Evolutionary conservation across 257 asterid species (phyloP).

Genomic region (Scutellaria minor): DNA sequence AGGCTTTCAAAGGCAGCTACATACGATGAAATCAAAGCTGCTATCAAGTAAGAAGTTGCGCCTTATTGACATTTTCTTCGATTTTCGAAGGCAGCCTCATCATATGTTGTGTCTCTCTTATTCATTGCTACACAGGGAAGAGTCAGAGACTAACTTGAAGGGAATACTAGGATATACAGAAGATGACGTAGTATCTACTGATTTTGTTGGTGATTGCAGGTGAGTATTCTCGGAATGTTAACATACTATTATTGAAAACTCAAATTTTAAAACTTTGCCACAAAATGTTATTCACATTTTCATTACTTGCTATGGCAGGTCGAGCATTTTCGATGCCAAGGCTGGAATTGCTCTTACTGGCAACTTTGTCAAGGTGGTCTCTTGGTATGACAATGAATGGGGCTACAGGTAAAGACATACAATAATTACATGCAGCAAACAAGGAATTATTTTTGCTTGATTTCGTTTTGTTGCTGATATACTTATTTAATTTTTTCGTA

Average conservation of each 20-base stretch:
- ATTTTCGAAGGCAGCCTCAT: slow-evolving; percentile 21
- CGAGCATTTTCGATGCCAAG: slow-evolving; percentile 73
- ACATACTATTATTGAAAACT: no score
- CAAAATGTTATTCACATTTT: neutral
- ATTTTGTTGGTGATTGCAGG: slow-evolving; percentile 65
- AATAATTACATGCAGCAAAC: neutral
- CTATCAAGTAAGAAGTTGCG: slow-evolving; percentile 46
- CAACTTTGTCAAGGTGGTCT: slow-evolving; percentile 64
- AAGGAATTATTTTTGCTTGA: neutral
- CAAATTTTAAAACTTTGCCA: no score
- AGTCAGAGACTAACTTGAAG: slow-evolving; percentile 54
- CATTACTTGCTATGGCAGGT: slow-evolving; percentile 41
- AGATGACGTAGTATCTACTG: slow-evolving; percentile 67
- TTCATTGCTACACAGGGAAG: slow-evolving; percentile 44
- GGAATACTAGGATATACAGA: slow-evolving; percentile 71
- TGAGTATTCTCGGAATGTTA: slow-evolving; percentile 14
- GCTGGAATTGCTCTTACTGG: slow-evolving; percentile 69
- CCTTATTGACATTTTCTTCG: neutral
- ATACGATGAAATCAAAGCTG: slow-evolving; percentile 64
- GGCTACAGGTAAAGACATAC: slow-evolving; percentile 59
- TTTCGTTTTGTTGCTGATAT: neutral
- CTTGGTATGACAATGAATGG: slow-evolving; percentile 79
- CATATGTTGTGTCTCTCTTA: neutral
- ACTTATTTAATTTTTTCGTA: neutral
- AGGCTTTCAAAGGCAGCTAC: slow-evolving; percentile 62